Evolutionary conservation across 495 filamentous ascomycete species (phyloP).

Genomic region (Lichina pygmaea): DNA sequence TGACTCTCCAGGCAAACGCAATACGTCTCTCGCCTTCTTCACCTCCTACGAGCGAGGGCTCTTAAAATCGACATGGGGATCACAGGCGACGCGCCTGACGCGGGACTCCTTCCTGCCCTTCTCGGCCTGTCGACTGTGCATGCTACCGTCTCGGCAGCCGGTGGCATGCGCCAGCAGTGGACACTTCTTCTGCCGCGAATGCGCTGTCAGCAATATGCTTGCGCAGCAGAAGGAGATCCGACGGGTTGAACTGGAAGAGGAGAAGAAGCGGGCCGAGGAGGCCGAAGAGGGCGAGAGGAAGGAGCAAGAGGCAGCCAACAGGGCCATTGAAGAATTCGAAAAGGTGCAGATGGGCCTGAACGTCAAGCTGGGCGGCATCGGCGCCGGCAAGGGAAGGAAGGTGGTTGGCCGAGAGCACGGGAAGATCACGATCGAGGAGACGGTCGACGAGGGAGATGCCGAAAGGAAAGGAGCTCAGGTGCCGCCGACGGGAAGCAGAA

Average conservation of each 20-base stretch:
- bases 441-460: constrained; percentile 1
- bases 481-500: constrained; percentile 11
- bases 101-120: constrained; percentile 89
- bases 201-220: constrained; percentile 71
- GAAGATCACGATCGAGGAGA: constrained; percentile 17
- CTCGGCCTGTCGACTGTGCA: constrained; percentile 68
- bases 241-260: constrained; percentile 39
- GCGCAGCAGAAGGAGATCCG: constrained; percentile 86
- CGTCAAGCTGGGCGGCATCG: constrained; percentile 14
- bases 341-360: constrained; percentile 37
- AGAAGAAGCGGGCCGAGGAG: constrained; percentile 25
- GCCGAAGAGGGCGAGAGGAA: constrained; percentile 22
- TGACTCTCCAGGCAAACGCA: constrained; percentile 41
- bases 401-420: constrained; percentile 15
- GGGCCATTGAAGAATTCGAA: constrained; percentile 17
- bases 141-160: constrained; percentile 58
- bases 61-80: constrained; percentile 55
- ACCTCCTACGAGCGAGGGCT: constrained; percentile 73
- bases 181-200: constrained; percentile 93
- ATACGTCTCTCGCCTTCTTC: constrained; percentile 89
- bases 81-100: constrained; percentile 57
- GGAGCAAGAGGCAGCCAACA: constrained; percentile 13
- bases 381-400: constrained; percentile 7
- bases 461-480: constrained; percentile 11
- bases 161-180: constrained; percentile 49